These are phyloP conservation scores for Mycothermus thermophilus DNA, from an alignment of 495 filamentous ascomycete species.

Conservation along the genomic window DNA sequence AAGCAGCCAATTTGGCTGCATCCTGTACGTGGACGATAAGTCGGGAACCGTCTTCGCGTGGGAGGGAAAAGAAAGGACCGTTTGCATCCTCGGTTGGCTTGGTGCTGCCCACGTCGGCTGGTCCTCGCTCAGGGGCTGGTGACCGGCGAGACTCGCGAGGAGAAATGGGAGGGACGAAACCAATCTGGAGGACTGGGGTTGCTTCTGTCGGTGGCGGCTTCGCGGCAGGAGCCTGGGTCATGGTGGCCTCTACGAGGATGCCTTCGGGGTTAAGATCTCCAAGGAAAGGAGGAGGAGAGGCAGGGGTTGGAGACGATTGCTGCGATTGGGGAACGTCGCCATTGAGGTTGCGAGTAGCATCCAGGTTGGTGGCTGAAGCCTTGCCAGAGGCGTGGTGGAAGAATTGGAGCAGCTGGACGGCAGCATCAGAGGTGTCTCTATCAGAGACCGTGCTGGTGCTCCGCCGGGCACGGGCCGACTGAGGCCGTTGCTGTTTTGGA, in stretches of 20 bases:
- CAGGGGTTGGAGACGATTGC: background rate
- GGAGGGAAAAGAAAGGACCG: constrained; percentile 3
- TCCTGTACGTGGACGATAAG: constrained; percentile 4
- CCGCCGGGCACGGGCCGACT: background rate
- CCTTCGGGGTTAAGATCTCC: constrained; percentile 42
- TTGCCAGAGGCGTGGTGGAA: constrained; percentile 10
- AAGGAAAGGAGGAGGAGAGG: constrained; percentile 27
- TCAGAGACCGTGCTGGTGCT: background rate
- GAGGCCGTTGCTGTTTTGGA: background rate
- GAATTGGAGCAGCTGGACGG: constrained; percentile 15
- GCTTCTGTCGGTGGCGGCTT: background rate
- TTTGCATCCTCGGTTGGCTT: background rate
- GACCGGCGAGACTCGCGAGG: background rate
- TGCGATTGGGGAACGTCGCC: background rate
- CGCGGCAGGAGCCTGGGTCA: constrained; percentile 8
- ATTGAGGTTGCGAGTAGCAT: no score
- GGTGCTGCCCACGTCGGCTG: background rate
- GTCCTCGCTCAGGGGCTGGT: background rate
- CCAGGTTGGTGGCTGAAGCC: background rate
- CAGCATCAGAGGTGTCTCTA: constrained; percentile 13
- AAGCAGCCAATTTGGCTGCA: constrained; percentile 1
- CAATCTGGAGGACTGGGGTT: background rate
- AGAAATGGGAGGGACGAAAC: background rate
- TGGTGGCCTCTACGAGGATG: constrained; percentile 33
- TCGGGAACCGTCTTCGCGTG: constrained; percentile 4